Base-by-base conservation (phyloP, 2,329 filamentous ascomycete genomes). In the Pyricularia grisea region DNA sequence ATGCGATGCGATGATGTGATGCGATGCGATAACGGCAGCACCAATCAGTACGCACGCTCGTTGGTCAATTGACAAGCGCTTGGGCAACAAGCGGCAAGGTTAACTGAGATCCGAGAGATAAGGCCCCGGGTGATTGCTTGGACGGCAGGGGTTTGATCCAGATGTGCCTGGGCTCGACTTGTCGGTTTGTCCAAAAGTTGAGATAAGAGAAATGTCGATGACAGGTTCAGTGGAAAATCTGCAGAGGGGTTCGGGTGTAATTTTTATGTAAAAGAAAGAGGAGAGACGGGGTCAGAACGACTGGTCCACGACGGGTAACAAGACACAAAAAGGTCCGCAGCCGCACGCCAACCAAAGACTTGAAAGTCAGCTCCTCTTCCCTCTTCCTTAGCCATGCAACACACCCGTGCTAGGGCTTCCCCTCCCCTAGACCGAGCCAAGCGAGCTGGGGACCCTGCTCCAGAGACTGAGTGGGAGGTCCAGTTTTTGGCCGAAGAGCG, bases 181-280 rank as follows among this genome's bases (percentile, higher is more conserved):
- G 31, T 63, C 55, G 55, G 67, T 71, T 70, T 71, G 64, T 70
- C 70, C 72, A 71, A 75, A 72, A 74, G 71, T 73, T 74, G 73
- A 78, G 77, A 79, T 77, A 77, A 79, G 76, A 73, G 73, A 75
- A 75, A 75, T 72, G 74, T 74, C 75, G 74, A 73, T 78, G 77
- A 79, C 76, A 79, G 77, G 78, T 76, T 78, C 76, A 70, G 76
- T 77, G 76, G 78, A 78, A 78, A 63, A 61, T 36, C 67, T 68
- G 79, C 78, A 79, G 79, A 77, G 75, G 76, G 75, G 77, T 76
- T 79, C 79, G 78, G 63, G 67, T 64, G 67, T 68, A 68, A 68
- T 68, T 81, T 82, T 82, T 82, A 82, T 81, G 81, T 82, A 82
- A 82, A 81, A 79, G 75, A 78, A 81, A 80, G 76, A 74, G 71